A percentile compares a stretch with the other conserved stretches of the same genome.
These are phyloP conservation scores for Calonectria fujianensis DNA, from an alignment of 2,329 filamentous ascomycete species.

Conservation along the genomic window DNA sequence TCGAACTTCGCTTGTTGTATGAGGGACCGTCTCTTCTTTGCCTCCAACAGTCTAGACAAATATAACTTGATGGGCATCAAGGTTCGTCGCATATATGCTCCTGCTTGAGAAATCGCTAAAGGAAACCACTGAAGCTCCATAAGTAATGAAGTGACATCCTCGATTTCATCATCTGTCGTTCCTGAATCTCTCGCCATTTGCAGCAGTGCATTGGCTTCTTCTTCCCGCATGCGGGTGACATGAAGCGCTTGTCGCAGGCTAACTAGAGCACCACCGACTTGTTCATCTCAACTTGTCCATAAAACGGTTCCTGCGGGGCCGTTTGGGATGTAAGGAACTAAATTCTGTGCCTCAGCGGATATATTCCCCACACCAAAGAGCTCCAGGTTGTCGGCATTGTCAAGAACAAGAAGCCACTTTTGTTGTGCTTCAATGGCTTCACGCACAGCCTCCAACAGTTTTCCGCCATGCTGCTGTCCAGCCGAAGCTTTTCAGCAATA, in stretches of 20 bases:
- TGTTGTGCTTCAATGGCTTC: slow-evolving; percentile 23
- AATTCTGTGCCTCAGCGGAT: not conserved
- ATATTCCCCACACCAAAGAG: slow-evolving; percentile 20
- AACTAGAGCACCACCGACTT: slow-evolving; percentile 54
- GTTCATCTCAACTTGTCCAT: slow-evolving; percentile 58
- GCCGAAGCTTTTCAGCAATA: slow-evolving; percentile 53
- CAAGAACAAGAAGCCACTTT: slow-evolving; percentile 35
- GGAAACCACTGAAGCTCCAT: slow-evolving; percentile 55
- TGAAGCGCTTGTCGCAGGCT: slow-evolving; percentile 47
- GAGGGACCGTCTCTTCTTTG: slow-evolving; percentile 51
- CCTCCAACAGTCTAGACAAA: slow-evolving; percentile 49
- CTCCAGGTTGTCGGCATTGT: slow-evolving; percentile 37
- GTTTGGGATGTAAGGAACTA: slow-evolving; percentile 13
- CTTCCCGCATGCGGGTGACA: slow-evolving; percentile 50
- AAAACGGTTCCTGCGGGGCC: slow-evolving; percentile 52
- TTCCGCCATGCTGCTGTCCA: slow-evolving; percentile 47
- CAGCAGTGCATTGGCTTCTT: slow-evolving; percentile 45
- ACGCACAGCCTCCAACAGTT: slow-evolving; percentile 40
- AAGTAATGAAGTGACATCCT: slow-evolving; percentile 43
- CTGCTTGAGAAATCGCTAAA: slow-evolving; percentile 58
- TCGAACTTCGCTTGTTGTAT: slow-evolving; percentile 51
- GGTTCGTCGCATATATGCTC: slow-evolving; percentile 56
- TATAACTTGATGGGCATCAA: slow-evolving; percentile 52
- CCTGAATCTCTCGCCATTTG: not conserved
- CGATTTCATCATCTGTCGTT: slow-evolving; percentile 17